Conservation (phyloP, 176 grass and related monocot species). For the Musa beccarii region DNA sequence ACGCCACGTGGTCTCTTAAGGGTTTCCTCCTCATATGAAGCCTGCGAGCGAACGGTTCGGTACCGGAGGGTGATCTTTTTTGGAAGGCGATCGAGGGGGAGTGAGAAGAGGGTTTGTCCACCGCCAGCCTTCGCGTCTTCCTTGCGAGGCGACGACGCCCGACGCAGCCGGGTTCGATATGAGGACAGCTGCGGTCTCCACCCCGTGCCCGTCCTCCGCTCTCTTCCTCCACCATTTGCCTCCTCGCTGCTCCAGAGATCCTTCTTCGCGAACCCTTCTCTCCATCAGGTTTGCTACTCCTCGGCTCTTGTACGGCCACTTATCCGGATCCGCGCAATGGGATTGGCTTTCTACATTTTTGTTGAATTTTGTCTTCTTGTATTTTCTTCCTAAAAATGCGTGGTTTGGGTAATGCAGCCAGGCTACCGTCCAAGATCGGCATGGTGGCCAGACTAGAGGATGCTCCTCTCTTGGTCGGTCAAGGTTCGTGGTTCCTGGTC, state of each 20-base stretch:
- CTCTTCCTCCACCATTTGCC: neutral
- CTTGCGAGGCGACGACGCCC: neutral
- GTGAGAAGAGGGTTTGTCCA: no score
- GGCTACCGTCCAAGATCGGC: neutral
- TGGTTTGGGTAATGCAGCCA: neutral
- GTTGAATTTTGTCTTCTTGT: no score
- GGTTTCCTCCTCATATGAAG: no score
- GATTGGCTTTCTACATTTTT: no score
- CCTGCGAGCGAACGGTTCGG: no score
- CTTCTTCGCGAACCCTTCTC: neutral
- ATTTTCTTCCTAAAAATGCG: neutral
- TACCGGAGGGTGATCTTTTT: no score
- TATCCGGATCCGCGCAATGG: neutral
- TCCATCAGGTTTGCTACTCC: neutral
- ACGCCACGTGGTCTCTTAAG: no score
- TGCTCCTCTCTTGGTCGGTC: neutral
- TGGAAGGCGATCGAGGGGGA: no score
- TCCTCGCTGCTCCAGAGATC: neutral
- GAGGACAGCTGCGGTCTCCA: neutral
- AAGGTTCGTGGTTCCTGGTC: neutral
- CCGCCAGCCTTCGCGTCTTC: no score
- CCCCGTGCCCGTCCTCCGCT: constrained; percentile 5
- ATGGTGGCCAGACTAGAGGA: neutral
- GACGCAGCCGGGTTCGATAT: neutral
- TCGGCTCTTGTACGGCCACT: neutral